A percentile compares a stretch with the other conserved stretches of the same genome.
phyloP scores from a whole-genome alignment of 208 protist genomes.

The Lotmaria passim region DNA sequence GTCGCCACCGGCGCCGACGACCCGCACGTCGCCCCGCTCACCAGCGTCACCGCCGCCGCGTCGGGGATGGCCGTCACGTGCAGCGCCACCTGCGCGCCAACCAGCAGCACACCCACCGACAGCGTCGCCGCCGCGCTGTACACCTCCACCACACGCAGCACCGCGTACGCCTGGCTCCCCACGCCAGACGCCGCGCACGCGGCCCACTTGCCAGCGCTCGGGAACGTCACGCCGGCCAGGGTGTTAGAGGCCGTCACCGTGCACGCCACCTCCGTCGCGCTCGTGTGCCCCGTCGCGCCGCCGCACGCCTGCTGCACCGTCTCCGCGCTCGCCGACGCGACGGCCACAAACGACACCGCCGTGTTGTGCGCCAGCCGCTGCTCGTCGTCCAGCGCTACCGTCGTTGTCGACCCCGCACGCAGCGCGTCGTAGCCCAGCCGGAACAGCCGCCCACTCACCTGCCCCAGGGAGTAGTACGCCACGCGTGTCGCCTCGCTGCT shows the following conservation, averaged over 20 bases:
- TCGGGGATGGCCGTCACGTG: constrained; percentile 39
- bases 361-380: no score
- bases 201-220: constrained; percentile 44
- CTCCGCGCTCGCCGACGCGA: no score
- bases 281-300: no score
- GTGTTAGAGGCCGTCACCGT: no score
- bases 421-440: not conserved
- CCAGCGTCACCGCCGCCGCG: constrained; percentile 35
- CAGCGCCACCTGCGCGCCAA: constrained; percentile 30
- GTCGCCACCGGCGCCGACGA: constrained; percentile 24
- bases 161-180: constrained; percentile 20
- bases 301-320: no score
- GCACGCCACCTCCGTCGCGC: no score
- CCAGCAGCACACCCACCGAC: constrained; percentile 41
- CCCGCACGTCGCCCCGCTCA: constrained; percentile 16
- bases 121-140: constrained; percentile 47
- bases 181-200: constrained; percentile 50
- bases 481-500: not conserved
- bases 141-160: constrained; percentile 43
- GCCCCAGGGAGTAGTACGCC: not conserved
- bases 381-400: not conserved
- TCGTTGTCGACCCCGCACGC: not conserved
- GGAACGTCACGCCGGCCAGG: no score
- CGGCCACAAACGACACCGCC: constrained; percentile 50
- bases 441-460: not conserved